Percentiles rank a stretch among this genome's conserved stretches.
Conservation (phyloP, 208 protist genomes). For the Leptomonas seymouri region DNA sequence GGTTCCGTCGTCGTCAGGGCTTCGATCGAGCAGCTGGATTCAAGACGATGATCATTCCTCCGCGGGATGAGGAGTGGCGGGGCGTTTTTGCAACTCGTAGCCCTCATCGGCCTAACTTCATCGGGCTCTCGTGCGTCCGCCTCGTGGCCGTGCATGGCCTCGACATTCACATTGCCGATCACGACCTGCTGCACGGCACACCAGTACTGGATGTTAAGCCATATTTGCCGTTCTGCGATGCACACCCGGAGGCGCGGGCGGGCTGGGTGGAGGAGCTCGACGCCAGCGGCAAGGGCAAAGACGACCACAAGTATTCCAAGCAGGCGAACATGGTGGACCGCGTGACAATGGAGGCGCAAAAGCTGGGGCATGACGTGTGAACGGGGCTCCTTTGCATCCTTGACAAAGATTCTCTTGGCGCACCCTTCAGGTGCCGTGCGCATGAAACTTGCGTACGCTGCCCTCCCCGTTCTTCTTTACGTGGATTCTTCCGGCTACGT, state of each 20-base stretch:
- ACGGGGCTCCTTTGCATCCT: neutral
- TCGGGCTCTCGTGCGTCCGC: conserved; percentile 87
- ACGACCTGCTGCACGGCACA: conserved; percentile 96
- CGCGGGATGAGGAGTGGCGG: conserved; percentile 75
- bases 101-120: conserved; percentile 92
- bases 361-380: neutral
- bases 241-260: conserved; percentile 70
- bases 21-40: conserved; percentile 62
- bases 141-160: conserved; percentile 82
- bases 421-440: too few relatives aligned
- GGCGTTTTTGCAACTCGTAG: conserved; percentile 93
- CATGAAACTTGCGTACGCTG: too few relatives aligned
- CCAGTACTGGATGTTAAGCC: conserved; percentile 97
- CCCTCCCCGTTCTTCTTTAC: too few relatives aligned
- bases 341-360: conserved; percentile 12
- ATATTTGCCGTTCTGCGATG: conserved; percentile 92
- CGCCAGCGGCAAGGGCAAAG: conserved; percentile 57
- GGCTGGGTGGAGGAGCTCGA: conserved; percentile 88
- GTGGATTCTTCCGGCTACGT: too few relatives aligned
- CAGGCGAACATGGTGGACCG: conserved; percentile 67
- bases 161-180: conserved; percentile 88
- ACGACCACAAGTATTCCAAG: conserved; percentile 75
- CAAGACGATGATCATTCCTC: conserved; percentile 87
- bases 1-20: conserved; percentile 58
- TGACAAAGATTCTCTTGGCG: too few relatives aligned